Conservation (phyloP, 75 land plant genomes). For the Larix kaempferi region DNA sequence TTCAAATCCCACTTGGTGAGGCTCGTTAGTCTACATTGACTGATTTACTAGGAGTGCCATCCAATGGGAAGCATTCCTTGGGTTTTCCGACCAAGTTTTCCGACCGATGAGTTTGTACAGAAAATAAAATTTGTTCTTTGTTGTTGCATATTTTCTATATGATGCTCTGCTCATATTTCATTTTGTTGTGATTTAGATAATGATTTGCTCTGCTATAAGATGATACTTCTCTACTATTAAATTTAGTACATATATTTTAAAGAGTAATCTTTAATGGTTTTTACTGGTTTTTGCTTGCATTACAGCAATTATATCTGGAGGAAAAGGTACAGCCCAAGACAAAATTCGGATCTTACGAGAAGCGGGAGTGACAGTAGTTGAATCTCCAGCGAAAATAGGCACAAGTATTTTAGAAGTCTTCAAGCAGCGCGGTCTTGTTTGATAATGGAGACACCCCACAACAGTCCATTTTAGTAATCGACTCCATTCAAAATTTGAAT, state of each 20-base stretch:
- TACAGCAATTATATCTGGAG: constrained; percentile 84
- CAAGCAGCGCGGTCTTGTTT: constrained; percentile 57
- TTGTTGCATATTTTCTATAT: background rate
- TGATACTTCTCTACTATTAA: background rate
- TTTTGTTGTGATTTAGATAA: background rate
- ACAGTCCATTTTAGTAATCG: too few species aligned
- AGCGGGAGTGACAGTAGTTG: constrained; percentile 80
- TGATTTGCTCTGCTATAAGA: background rate
- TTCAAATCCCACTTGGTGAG: too few species aligned
- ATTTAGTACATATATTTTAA: too few species aligned
- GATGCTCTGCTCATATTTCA: background rate
- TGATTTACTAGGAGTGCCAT: too few species aligned
- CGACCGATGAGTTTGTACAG: too few species aligned
- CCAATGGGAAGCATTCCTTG: too few species aligned
- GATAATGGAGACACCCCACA: constrained; percentile 4
- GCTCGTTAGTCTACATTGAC: too few species aligned
- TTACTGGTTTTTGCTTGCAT: background rate
- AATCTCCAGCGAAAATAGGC: constrained; percentile 92
- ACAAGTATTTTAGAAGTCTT: constrained; percentile 65
- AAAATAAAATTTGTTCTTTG: too few species aligned
- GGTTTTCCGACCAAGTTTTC: too few species aligned
- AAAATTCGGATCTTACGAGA: constrained; percentile 73
- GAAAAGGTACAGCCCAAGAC: constrained; percentile 92
- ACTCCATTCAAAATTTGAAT: too few species aligned
- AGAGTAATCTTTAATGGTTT: too few species aligned